Conservation (phyloP, 768 basidiomycete genomes). For the Suillus cothurnatus region DNA sequence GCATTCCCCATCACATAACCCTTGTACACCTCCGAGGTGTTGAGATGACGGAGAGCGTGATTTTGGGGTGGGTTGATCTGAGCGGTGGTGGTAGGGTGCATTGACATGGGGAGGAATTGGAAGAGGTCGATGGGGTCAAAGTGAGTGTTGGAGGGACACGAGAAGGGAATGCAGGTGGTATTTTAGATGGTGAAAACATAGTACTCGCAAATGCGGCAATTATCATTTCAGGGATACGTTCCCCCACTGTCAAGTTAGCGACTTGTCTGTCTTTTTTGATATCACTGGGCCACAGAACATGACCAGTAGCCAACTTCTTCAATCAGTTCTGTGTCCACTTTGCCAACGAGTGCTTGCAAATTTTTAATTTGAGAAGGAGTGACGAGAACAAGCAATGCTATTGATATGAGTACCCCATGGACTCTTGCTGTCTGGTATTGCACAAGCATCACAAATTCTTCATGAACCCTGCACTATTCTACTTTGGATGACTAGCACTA, state of each 20-base stretch:
- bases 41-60: constrained; percentile 32
- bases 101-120: neutral
- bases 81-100: neutral
- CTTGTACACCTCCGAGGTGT: constrained; percentile 14
- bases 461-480: no score
- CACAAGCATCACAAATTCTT: no score
- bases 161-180: neutral
- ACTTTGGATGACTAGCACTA: no score
- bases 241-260: constrained; percentile 77
- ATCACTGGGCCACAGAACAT: no score
- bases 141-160: neutral
- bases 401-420: no score
- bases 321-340: no score
- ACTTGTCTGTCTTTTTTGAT: no score
- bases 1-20: neutral
- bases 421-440: no score
- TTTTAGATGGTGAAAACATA: neutral
- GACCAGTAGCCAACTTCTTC: no score
- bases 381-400: no score
- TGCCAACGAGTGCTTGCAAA: no score
- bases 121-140: neutral
- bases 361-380: no score
- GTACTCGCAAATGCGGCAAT: constrained; percentile 24
- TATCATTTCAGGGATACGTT: constrained; percentile 93
- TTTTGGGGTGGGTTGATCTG: constrained; percentile 57